phyloP scores from a whole-genome alignment of 345 rosid species.

The Mallotus nudiflorus region DNA sequence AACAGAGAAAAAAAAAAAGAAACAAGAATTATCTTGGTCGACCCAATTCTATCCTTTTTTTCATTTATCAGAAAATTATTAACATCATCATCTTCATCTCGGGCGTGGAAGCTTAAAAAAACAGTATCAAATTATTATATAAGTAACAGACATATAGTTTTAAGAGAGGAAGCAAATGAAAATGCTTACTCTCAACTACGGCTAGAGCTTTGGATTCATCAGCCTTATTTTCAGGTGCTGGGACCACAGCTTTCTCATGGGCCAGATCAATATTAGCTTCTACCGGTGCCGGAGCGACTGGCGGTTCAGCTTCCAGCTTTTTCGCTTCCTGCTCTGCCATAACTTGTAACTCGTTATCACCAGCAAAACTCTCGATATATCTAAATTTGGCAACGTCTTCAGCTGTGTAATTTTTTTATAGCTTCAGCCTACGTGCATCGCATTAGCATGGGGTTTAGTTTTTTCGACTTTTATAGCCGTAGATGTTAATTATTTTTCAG shows the following conservation, averaged over 20 bases:
- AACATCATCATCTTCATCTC: too few relatives aligned
- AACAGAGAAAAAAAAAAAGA: too few relatives aligned
- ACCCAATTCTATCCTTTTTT: too few relatives aligned
- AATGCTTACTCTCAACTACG: conserved; percentile 53
- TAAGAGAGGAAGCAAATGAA: too few relatives aligned
- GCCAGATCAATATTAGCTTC: conserved; percentile 29
- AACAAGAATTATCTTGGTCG: too few relatives aligned
- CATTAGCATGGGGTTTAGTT: neutral
- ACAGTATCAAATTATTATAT: too few relatives aligned
- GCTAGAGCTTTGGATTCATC: conserved; percentile 64
- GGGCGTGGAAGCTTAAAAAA: too few relatives aligned
- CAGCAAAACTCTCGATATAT: neutral
- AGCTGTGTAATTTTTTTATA: neutral
- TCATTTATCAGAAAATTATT: too few relatives aligned
- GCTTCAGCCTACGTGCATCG: neutral
- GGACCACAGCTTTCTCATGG: conserved; percentile 36
- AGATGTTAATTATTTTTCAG: neutral
- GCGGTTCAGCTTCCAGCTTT: conserved; percentile 40
- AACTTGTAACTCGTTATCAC: neutral
- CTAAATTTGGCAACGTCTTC: neutral
- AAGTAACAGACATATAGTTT: too few relatives aligned
- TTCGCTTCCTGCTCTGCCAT: conserved; percentile 61
- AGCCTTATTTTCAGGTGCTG: conserved; percentile 29
- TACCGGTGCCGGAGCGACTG: conserved; percentile 21
- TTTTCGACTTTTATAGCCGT: conserved; percentile 18